Conservation (phyloP, 192 early-diverging fungal genomes). For the Rhizophagus clarus region DNA sequence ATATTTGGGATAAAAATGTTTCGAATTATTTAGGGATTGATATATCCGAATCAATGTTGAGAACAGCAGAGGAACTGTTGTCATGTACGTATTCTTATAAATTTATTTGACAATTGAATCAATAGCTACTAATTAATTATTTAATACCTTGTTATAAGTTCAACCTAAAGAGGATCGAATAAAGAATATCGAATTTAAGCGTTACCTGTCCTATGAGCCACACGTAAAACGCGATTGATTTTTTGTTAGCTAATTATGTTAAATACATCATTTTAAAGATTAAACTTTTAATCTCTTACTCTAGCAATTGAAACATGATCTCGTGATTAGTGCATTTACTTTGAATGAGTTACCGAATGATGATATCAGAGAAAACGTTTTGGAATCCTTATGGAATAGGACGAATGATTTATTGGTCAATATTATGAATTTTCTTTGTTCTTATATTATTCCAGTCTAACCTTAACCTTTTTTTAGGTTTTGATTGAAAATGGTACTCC, state of each 20-base stretch:
- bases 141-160: background rate
- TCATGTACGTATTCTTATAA: slow-evolving; percentile 27
- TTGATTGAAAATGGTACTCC: slow-evolving; percentile 85
- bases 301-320: slow-evolving; percentile 49
- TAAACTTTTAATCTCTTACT: background rate
- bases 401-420: slow-evolving; percentile 72
- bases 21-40: slow-evolving; percentile 68
- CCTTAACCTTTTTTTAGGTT: slow-evolving; percentile 39
- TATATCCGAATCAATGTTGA: slow-evolving; percentile 76
- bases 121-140: background rate
- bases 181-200: slow-evolving; percentile 21
- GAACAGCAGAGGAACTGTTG: slow-evolving; percentile 60
- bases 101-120: background rate
- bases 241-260: background rate
- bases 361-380: slow-evolving; percentile 59
- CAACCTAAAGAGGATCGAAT: slow-evolving; percentile 5
- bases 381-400: slow-evolving; percentile 79
- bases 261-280: background rate
- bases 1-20: slow-evolving; percentile 52
- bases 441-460: background rate
- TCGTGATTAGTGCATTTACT: slow-evolving; percentile 77
- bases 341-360: slow-evolving; percentile 74
- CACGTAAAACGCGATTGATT: background rate
- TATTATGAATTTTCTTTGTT: background rate
- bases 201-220: background rate